Evolutionary conservation across 2,329 filamentous ascomycete genomes (phyloP).

Genomic region (Botryotinia narcissicola): DNA sequence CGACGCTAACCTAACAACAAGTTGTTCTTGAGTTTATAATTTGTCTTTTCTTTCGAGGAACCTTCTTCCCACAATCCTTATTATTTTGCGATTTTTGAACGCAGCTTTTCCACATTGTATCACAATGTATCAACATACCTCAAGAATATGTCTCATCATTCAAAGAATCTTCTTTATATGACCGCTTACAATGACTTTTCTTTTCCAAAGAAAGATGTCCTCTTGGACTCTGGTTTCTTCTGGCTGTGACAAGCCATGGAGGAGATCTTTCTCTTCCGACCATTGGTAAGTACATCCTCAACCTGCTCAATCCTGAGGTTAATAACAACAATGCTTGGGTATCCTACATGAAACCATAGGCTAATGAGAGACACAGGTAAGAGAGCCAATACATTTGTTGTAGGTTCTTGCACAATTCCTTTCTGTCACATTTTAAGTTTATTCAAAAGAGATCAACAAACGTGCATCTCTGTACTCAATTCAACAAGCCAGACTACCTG

Average conservation of each 20-base stretch:
- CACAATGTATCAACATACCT: background rate
- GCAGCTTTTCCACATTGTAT: background rate
- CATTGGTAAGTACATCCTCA: background rate
- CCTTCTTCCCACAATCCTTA: background rate
- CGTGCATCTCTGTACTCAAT: background rate
- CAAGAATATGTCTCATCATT: conserved; percentile 1
- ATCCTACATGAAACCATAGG: background rate
- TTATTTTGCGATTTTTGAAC: background rate
- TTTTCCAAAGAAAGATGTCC: background rate
- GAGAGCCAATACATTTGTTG: background rate
- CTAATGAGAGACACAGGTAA: background rate
- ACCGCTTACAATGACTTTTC: conserved; percentile 3
- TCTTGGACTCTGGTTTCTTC: background rate
- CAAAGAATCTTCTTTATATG: background rate
- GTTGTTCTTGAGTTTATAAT: background rate
- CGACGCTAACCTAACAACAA: background rate
- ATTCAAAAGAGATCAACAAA: background rate
- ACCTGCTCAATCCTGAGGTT: background rate
- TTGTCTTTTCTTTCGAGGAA: background rate
- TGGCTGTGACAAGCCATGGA: background rate
- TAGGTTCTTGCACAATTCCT: background rate
- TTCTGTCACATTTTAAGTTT: background rate
- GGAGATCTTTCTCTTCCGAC: background rate
- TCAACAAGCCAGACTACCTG: background rate
- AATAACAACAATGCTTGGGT: background rate